Evolutionary conservation across 345 rosid genomes (phyloP), one percentile per base, ranked within the genome.

Genomic region (Eutrema japonicum): DNA sequence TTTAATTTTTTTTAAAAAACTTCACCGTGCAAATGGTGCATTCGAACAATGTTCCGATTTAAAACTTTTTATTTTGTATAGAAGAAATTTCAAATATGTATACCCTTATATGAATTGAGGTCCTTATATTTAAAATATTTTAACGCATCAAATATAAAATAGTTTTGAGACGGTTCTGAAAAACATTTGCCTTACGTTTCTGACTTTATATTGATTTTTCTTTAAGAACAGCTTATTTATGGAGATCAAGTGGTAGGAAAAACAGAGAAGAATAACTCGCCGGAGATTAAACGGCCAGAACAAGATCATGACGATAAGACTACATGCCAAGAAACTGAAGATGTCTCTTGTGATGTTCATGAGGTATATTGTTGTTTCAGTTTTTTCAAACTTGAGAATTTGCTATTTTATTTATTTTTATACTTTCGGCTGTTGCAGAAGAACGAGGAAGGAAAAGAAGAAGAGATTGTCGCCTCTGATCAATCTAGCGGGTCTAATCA

Each of bases 401-500:
- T 13, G 16, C 14, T 22, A 60, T 48, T 13, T 43, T 22, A 22
- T 22, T 32, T 14, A 27, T 45, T 6, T 35, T 53, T 14, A 11
- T 37, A 61, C 7, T 50, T 27, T 29, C 8, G 13, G 10, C 5
- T 58, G 36, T 56, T 32, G 30, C 54, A 53, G 30, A 18, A 83
- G 81, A 79, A 40, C 3, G 63, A 77, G 27, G 80, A 72, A 47
- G 86, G 76, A 72, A 78, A 60, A 64, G 74, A 29, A 11, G 77
- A 64, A 45, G 49, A 66, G 1, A 38, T 51, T 37, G 52, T 68
- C 8, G 71, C 70, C 8, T 84, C 86, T 7, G 77, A 36, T 4
- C 82, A 75, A 68, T 85, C 88, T 8, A 83, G 83, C 22, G 85
- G 80, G 53, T 85, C 90, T 0, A 78, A 78, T 59, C 74, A 70